Evolutionary conservation across 306 rosid species (phyloP).

Genomic region (Dryas alaskensis): DNA sequence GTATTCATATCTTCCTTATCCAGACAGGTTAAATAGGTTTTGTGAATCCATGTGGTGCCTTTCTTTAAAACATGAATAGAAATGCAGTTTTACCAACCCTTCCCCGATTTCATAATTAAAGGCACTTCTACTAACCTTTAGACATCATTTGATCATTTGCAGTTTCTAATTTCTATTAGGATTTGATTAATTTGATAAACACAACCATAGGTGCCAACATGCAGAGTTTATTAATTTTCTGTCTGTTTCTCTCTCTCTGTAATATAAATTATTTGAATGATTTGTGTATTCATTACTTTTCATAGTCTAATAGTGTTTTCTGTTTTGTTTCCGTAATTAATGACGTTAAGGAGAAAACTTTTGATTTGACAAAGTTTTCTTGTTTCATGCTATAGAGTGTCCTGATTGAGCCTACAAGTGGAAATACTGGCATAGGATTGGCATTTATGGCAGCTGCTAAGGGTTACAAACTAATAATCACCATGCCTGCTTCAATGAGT

Average conservation of each 20-base stretch:
- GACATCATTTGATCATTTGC: background rate
- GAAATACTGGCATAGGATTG: constrained; percentile 90
- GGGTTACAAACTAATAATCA: constrained; percentile 76
- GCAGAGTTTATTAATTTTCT: background rate
- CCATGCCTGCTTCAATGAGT: constrained; percentile 94
- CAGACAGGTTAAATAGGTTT: background rate
- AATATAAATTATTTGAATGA: background rate
- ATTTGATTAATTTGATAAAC: background rate
- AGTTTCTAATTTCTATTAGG: background rate
- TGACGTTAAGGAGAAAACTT: constrained; percentile 7
- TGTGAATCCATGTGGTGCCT: background rate
- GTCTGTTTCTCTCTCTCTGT: background rate
- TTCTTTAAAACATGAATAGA: background rate
- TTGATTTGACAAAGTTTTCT: constrained; percentile 17
- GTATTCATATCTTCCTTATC: constrained; percentile 29
- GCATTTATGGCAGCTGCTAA: constrained; percentile 94
- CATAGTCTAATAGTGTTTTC: background rate
- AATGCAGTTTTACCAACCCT: background rate
- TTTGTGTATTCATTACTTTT: background rate
- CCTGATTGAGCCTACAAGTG: constrained; percentile 85
- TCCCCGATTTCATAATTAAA: background rate
- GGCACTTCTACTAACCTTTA: background rate
- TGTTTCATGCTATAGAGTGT: constrained; percentile 54
- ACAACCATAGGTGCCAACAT: background rate
- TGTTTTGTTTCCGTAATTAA: background rate